Evolutionary conservation across 106 monocot species (phyloP).

Genomic region (Narthecium ossifragum): DNA sequence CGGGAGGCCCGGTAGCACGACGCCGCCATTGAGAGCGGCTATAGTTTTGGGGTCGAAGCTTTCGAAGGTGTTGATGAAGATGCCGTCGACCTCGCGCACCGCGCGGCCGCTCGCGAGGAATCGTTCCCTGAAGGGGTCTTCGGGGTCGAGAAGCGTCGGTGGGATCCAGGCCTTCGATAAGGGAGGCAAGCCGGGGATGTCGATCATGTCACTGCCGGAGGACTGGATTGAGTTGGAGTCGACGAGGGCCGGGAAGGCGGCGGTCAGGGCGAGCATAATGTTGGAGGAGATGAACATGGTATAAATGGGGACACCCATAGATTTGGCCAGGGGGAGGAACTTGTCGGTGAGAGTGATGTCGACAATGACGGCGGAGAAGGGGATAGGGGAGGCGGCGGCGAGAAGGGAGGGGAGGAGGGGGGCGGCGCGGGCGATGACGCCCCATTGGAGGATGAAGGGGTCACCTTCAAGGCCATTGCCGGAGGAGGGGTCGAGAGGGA

Average conservation of each 20-base stretch:
- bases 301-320: conserved; percentile 17
- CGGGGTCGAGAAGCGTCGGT: conserved; percentile 17
- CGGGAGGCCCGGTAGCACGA: conserved; percentile 3
- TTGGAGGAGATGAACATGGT: conserved; percentile 43
- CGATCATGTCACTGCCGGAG: conserved; percentile 6
- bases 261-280: conserved; percentile 24
- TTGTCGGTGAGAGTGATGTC: conserved; percentile 25
- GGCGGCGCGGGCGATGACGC: not conserved
- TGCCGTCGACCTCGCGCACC: not conserved
- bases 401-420: conserved; percentile 26
- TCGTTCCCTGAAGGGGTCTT: conserved; percentile 15
- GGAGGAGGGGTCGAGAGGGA: not conserved
- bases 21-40: conserved; percentile 5
- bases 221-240: not conserved
- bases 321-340: conserved; percentile 12
- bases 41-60: conserved; percentile 5
- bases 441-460: not conserved
- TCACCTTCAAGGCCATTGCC: not conserved
- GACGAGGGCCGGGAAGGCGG: conserved; percentile 19
- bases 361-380: conserved; percentile 24
- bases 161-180: conserved; percentile 16
- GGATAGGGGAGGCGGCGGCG: not conserved
- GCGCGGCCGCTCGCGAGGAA: not conserved
- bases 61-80: conserved; percentile 19
- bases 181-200: conserved; percentile 19